phyloP scores from a whole-genome alignment of 257 asterid genomes.

The Solanum dulcamara region DNA sequence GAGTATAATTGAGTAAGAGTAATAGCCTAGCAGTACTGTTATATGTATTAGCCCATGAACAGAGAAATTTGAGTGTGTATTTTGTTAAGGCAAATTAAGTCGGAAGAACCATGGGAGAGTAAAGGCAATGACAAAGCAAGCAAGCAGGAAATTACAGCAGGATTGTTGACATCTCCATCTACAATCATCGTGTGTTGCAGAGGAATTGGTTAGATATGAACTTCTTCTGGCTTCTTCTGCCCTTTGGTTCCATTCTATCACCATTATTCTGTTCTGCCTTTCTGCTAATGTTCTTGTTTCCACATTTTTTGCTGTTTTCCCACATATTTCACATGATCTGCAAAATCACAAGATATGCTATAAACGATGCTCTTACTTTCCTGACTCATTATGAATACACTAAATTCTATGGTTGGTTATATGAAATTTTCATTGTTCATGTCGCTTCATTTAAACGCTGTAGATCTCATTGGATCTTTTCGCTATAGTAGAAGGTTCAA shows the following conservation, averaged over 20 bases:
- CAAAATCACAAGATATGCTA: neutral
- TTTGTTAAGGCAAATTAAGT: neutral
- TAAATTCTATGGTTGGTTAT: neutral
- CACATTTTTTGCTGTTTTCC: slow-evolving; percentile 25
- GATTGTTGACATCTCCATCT: slow-evolving; percentile 16
- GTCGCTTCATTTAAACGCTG: too few relatives aligned
- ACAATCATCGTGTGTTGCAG: slow-evolving; percentile 1
- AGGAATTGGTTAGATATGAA: neutral
- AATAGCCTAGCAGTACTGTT: neutral
- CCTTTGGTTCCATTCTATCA: slow-evolving; percentile 23
- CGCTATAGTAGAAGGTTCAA: too few relatives aligned
- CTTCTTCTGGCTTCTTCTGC: neutral
- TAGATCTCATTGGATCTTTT: too few relatives aligned
- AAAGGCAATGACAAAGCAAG: slow-evolving; percentile 25
- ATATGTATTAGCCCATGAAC: neutral
- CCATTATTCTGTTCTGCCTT: slow-evolving; percentile 1
- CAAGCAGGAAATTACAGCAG: slow-evolving; percentile 27
- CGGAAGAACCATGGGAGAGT: slow-evolving; percentile 34
- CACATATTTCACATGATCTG: slow-evolving; percentile 54
- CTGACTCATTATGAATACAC: neutral
- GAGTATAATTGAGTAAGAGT: neutral
- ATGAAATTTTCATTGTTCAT: neutral
- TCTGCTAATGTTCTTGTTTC: neutral
- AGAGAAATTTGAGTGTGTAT: neutral
- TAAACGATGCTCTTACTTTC: neutral